Percentiles rank a stretch among this genome's conserved stretches.
Conservation (phyloP, 768 basidiomycete genomes). For the Leucosporidium scottii region DNA sequence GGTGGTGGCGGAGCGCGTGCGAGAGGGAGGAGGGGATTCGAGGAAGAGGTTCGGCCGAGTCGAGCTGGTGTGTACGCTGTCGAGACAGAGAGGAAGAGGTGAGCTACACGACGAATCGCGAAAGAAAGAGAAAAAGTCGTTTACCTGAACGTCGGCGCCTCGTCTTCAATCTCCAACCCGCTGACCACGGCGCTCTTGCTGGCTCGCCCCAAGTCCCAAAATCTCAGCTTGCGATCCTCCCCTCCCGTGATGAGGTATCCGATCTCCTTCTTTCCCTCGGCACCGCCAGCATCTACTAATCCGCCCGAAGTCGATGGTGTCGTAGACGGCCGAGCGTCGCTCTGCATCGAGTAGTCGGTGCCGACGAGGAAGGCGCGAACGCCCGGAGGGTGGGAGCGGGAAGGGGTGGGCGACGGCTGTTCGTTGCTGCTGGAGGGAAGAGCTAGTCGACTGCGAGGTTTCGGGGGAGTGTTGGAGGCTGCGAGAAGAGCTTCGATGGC, state of each 20-base stretch:
- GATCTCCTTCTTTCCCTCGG: slow-evolving; percentile 3
- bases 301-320: background rate
- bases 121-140: slow-evolving; percentile 31
- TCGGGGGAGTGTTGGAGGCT: background rate
- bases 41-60: slow-evolving; percentile 41
- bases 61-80: slow-evolving; percentile 39
- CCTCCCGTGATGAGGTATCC: slow-evolving; percentile 76
- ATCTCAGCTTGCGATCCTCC: slow-evolving; percentile 74
- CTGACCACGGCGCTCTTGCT: slow-evolving; percentile 72
- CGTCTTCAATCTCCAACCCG: slow-evolving; percentile 66
- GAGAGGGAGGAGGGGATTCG: slow-evolving; percentile 53
- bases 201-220: slow-evolving; percentile 74
- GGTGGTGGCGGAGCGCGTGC: slow-evolving; percentile 43
- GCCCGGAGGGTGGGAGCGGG: slow-evolving; percentile 6
- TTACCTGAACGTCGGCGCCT: slow-evolving; percentile 67
- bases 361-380: slow-evolving; percentile 28
- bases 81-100: slow-evolving; percentile 4
- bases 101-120: background rate
- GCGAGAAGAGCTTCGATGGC: slow-evolving; percentile 35
- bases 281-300: background rate
- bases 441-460: background rate
- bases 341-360: slow-evolving; percentile 27
- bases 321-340: slow-evolving; percentile 6
- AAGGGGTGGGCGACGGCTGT: background rate
- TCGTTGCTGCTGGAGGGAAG: background rate